A percentile compares a stretch with the other conserved stretches of the same genome.
Evolutionary conservation across 305 asterid species (phyloP).

Genomic region (Fraxinus sp.): DNA sequence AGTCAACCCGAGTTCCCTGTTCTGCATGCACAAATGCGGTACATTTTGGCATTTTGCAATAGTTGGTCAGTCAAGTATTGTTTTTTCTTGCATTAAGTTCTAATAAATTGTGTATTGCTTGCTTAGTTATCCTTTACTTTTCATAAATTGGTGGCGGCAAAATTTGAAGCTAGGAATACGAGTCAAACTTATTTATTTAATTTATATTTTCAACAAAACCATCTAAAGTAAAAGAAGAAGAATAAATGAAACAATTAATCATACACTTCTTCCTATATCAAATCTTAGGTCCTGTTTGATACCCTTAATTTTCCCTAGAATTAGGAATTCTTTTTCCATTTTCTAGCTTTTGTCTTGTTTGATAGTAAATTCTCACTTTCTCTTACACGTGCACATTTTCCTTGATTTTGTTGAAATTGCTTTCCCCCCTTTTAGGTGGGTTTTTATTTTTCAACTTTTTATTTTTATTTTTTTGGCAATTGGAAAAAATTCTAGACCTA

Average conservation of each 20-base stretch:
- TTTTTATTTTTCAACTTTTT: too few relatives aligned
- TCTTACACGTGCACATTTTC: too few relatives aligned
- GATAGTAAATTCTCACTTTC: too few relatives aligned
- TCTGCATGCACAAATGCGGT: background rate
- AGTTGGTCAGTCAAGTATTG: background rate
- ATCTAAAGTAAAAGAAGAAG: background rate
- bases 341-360: too few relatives aligned
- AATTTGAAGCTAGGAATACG: background rate
- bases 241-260: background rate
- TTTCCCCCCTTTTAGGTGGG: too few relatives aligned
- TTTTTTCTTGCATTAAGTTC: background rate
- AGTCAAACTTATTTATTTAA: background rate
- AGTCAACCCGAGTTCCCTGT: background rate
- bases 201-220: background rate
- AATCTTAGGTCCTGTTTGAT: background rate
- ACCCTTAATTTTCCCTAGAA: too few relatives aligned
- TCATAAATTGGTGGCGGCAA: background rate
- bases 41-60: background rate
- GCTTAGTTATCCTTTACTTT: background rate
- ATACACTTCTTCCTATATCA: background rate
- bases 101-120: background rate
- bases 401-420: too few relatives aligned
- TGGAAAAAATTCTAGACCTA: too few relatives aligned
- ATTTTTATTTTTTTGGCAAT: too few relatives aligned
- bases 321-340: too few relatives aligned